Percentiles rank a stretch among this genome's conserved stretches.
These are phyloP conservation scores for Microbotryum scabiosae DNA, from an alignment of 1,284 basidiomycete species.

Conservation along the genomic window DNA sequence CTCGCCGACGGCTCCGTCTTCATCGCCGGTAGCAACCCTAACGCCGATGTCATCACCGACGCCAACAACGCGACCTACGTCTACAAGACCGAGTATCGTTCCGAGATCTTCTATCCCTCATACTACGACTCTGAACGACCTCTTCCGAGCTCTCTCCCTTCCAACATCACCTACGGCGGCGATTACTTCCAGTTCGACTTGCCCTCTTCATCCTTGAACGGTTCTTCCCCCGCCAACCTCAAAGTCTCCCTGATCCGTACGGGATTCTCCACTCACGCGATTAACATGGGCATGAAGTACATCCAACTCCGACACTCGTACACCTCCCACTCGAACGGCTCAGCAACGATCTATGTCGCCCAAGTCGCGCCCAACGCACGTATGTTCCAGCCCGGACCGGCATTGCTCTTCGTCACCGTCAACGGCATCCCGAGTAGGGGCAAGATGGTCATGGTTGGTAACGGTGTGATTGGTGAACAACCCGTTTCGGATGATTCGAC, in stretches of 20 bases:
- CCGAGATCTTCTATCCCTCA: too few relatives aligned
- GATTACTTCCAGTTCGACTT: constrained; percentile 10
- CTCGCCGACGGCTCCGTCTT: constrained; percentile 51
- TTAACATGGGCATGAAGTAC: constrained; percentile 40
- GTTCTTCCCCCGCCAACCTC: constrained; percentile 25
- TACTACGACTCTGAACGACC: constrained; percentile 15
- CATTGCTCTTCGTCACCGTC: constrained; percentile 36
- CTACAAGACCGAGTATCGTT: too few relatives aligned
- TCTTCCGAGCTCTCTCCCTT: constrained; percentile 3
- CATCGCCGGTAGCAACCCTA: constrained; percentile 75
- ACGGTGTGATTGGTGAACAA: constrained; percentile 33
- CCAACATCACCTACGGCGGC: constrained; percentile 11
- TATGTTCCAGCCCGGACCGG: constrained; percentile 37
- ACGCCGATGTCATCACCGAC: constrained; percentile 38
- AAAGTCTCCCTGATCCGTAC: constrained; percentile 38
- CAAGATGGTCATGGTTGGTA: constrained; percentile 37
- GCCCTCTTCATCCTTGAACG: background rate
- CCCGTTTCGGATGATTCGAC: background rate
- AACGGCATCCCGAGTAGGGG: constrained; percentile 36
- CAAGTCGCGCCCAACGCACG: constrained; percentile 35
- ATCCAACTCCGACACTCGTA: constrained; percentile 38
- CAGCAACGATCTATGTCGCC: constrained; percentile 34
- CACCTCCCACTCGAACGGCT: constrained; percentile 36
- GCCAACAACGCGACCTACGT: constrained; percentile 1
- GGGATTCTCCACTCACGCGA: constrained; percentile 41